Conservation (phyloP, 192 early-diverging fungal genomes). For the Gamsiella multidivaricata region DNA sequence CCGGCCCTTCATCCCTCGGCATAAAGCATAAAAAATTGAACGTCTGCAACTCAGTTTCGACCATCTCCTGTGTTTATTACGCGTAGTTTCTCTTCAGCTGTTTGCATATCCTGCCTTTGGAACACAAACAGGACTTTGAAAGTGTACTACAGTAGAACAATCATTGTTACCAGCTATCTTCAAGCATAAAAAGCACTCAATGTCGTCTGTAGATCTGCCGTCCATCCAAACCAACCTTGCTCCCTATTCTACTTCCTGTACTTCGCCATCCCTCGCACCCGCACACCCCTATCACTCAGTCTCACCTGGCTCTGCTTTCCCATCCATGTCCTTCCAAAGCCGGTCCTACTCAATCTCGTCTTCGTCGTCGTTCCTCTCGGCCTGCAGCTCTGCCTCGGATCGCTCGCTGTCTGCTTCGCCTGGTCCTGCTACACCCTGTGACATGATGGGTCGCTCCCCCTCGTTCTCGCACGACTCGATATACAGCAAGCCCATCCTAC, state of each 20-base stretch:
- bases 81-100: neutral
- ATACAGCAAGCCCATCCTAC: slow-evolving; percentile 15
- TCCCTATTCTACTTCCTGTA: slow-evolving; percentile 18
- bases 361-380: slow-evolving; percentile 19
- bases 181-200: slow-evolving; percentile 8
- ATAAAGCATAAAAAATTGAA: slow-evolving; percentile 1
- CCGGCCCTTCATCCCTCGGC: neutral
- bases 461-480: slow-evolving; percentile 22
- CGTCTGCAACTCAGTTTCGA: neutral
- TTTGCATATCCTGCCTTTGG: neutral
- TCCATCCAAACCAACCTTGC: slow-evolving; percentile 36
- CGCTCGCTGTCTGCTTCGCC: slow-evolving; percentile 27
- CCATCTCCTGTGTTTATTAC: neutral
- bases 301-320: slow-evolving; percentile 16
- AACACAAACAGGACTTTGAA: no score
- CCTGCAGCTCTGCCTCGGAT: slow-evolving; percentile 21
- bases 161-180: neutral
- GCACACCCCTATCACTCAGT: slow-evolving; percentile 17
- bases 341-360: slow-evolving; percentile 43
- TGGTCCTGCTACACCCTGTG: slow-evolving; percentile 40
- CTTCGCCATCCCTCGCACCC: neutral
- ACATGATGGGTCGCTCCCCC: slow-evolving; percentile 18
- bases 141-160: neutral
- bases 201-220: slow-evolving; percentile 38
- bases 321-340: slow-evolving; percentile 24